phyloP scores from a whole-genome alignment of 2,329 filamentous ascomycete genomes.

The Epichloe baconii region DNA sequence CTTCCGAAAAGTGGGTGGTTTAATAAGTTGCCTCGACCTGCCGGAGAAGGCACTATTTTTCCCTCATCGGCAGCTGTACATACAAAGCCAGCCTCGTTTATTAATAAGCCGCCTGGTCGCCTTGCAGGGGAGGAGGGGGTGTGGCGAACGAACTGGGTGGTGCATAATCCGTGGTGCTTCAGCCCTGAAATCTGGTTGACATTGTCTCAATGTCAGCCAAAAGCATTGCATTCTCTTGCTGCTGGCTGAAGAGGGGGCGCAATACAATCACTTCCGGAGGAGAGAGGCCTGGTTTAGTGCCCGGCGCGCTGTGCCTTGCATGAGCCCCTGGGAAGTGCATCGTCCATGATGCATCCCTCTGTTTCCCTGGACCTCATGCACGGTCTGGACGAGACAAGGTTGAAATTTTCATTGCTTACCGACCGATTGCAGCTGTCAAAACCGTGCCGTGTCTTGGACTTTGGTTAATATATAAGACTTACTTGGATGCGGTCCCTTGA shows the following conservation, averaged over 20 bases:
- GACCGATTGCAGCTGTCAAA: too few species aligned
- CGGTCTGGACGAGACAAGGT: neutral
- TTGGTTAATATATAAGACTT: too few species aligned
- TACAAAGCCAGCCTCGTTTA: neutral
- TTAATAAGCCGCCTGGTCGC: neutral
- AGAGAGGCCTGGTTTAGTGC: neutral
- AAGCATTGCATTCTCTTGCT: too few species aligned
- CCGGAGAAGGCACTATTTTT: too few species aligned
- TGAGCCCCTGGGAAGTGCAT: neutral
- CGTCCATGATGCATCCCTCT: too few species aligned
- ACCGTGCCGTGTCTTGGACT: too few species aligned
- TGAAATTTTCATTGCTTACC: neutral
- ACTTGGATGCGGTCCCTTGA: too few species aligned
- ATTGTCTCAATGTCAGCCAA: too few species aligned
- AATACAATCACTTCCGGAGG: too few species aligned
- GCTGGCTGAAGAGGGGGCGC: too few species aligned
- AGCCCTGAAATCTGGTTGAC: too few species aligned
- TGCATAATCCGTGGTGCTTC: too few species aligned
- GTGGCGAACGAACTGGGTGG: neutral
- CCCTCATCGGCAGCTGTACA: neutral
- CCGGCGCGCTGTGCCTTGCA: neutral
- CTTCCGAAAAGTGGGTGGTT: neutral
- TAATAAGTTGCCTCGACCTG: neutral
- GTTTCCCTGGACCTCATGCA: neutral
- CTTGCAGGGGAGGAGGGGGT: neutral